Evolutionary conservation across 768 basidiomycete species (phyloP).

Genomic region (Rhodotorula graminis): DNA sequence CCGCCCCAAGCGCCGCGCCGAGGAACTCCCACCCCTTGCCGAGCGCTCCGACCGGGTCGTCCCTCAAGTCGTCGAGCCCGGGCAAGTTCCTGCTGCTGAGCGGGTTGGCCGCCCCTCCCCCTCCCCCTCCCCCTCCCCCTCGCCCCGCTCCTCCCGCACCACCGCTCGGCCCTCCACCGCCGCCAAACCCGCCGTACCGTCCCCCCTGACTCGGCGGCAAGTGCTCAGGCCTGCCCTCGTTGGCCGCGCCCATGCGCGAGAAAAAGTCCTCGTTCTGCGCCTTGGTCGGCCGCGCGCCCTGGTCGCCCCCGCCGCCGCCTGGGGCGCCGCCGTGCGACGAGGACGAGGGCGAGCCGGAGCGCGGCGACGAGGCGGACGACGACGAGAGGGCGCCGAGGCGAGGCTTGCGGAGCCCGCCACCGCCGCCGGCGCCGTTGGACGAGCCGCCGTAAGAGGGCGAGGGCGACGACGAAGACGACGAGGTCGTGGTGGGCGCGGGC

Average conservation of each 20-base stretch:
- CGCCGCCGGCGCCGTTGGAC: conserved; percentile 51
- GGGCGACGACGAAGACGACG: neutral
- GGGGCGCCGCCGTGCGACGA: too few species aligned
- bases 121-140: too few species aligned
- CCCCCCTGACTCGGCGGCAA: conserved; percentile 92
- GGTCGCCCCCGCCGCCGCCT: too few species aligned
- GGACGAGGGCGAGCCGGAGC: conserved; percentile 15
- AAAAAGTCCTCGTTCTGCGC: conserved; percentile 83
- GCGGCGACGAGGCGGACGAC: neutral
- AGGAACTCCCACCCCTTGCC: conserved; percentile 97
- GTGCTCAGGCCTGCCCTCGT: conserved; percentile 68
- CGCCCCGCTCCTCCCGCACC: too few species aligned
- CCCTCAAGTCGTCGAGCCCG: conserved; percentile 71
- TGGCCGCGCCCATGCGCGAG: conserved; percentile 71
- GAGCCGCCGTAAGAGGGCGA: conserved; percentile 8
- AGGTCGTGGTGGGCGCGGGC: conserved; percentile 49
- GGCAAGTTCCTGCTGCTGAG: conserved; percentile 79
- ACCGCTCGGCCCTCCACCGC: conserved; percentile 44
- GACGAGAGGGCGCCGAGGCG: conserved; percentile 4
- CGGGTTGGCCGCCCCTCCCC: conserved; percentile 55
- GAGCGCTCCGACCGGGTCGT: conserved; percentile 76
- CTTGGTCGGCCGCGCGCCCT: conserved; percentile 55
- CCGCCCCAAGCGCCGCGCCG: conserved; percentile 73
- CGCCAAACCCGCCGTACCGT: conserved; percentile 74
- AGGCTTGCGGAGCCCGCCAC: conserved; percentile 46